Evolutionary conservation across 139 green algal species (phyloP).

Genomic region (Micractinium sp.): DNA sequence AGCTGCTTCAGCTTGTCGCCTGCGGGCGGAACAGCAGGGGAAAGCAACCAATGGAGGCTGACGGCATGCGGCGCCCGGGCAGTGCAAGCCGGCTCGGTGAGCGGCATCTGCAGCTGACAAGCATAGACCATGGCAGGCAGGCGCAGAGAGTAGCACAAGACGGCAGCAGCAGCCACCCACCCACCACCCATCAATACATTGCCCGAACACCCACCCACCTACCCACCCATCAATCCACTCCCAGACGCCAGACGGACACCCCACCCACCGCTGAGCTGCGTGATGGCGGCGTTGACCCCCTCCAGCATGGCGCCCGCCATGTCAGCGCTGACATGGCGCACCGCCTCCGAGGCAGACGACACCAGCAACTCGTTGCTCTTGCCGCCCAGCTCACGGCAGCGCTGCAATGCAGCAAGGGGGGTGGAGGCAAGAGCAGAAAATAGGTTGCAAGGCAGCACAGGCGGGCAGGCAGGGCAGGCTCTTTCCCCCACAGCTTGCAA

Average conservation of each 20-base stretch:
- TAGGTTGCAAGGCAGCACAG: too few relatives aligned
- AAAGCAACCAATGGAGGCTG: neutral
- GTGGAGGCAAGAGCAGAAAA: neutral
- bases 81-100: too few relatives aligned
- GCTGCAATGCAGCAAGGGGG: neutral
- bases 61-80: neutral
- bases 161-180: neutral
- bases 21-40: neutral
- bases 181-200: neutral
- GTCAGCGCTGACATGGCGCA: slow-evolving; percentile 25
- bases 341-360: neutral
- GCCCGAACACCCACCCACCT: too few relatives aligned
- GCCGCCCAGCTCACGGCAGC: slow-evolving; percentile 10
- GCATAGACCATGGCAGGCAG: neutral
- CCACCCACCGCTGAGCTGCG: slow-evolving; percentile 7
- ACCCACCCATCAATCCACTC: neutral
- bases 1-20: slow-evolving; percentile 28
- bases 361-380: slow-evolving; percentile 14
- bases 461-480: too few relatives aligned
- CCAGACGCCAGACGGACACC: neutral
- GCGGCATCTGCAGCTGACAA: neutral
- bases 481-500: too few relatives aligned
- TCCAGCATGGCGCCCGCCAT: slow-evolving; percentile 6
- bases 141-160: neutral
- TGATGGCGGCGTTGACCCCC: neutral